Base-by-base conservation (phyloP, 306 rosid genomes). In the Abrus precatorius region DNA sequence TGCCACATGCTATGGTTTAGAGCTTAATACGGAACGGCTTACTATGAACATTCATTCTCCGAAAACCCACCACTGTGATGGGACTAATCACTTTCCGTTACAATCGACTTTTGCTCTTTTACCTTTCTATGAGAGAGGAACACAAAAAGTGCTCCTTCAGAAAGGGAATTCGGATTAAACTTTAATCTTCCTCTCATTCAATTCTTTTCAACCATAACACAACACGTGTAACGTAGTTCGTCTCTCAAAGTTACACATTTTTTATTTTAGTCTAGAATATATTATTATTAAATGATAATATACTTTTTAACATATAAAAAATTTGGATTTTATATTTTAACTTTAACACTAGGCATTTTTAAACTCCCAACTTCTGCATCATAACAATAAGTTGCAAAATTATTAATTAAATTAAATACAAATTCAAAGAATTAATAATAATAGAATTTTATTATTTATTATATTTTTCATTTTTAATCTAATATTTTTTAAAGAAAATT, bases 81-180 rank as follows among this genome's bases (percentile, higher is more conserved):
- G 47, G 75, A 54, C 82, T 29, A 7, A 57, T 76, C 80, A 61
- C 68, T 69, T 76, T 76, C 47, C 29, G 70, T 44, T 69, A 52
- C 78, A 33, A 33, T 63, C 79, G 1, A 70, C 76, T 79, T 77
- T 78, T 56, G 8, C n/a, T 13, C 2, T 9, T 67, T 9, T 47
- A 10, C 13, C 1, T 36, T 5, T 41, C 13, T 3, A 1, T 1
- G 45, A 43, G 52, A 44, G 50, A 45, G 49, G 12, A 78, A 11
- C 67, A 40, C n/a, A 7, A 2, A 77, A 66, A 43, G 36, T 67
- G 3, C 6, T 20, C 7, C 1, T 41, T 45, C 0, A 9, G 32
- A 69, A 69, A 44, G 61, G 29, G 62, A 79, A 79, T 68, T 69
- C 70, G 45, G 69, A 55, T 14, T 32, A 3, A 55, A 68, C 40